phyloP scores from a whole-genome alignment of 495 filamentous ascomycete genomes.

The Trichoderma erinaceum region DNA sequence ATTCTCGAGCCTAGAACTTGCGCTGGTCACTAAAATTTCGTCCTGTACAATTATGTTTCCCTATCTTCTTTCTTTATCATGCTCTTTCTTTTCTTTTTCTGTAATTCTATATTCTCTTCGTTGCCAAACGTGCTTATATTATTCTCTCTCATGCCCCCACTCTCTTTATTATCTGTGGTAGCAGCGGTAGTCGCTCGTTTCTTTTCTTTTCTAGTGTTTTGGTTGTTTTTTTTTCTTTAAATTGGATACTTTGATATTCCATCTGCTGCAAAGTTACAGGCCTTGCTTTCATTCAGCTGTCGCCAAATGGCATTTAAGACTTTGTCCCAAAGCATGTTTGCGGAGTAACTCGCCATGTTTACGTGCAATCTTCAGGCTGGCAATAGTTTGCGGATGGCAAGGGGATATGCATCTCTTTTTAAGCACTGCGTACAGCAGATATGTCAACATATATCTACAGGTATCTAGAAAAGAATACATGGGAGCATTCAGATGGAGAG shows the following conservation, averaged over 20 bases:
- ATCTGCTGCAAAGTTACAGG: background rate
- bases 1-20: background rate
- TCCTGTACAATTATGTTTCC: background rate
- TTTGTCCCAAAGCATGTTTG: background rate
- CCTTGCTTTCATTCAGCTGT: background rate
- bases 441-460: background rate
- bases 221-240: background rate
- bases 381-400: background rate
- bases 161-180: background rate
- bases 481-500: background rate
- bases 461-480: conserved; percentile 2
- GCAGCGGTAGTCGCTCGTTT: background rate
- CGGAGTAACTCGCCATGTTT: background rate
- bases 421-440: background rate
- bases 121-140: background rate
- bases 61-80: background rate
- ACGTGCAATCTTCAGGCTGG: background rate
- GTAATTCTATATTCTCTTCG: background rate
- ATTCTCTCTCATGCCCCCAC: background rate
- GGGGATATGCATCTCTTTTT: background rate
- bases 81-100: background rate
- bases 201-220: background rate
- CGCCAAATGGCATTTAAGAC: background rate
- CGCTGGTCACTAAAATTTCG: background rate
- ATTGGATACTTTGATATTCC: background rate